Evolutionary conservation across 139 green algal genomes (phyloP), one percentile per base, ranked within the genome.

Genomic region (Micromonas commoda): DNA sequence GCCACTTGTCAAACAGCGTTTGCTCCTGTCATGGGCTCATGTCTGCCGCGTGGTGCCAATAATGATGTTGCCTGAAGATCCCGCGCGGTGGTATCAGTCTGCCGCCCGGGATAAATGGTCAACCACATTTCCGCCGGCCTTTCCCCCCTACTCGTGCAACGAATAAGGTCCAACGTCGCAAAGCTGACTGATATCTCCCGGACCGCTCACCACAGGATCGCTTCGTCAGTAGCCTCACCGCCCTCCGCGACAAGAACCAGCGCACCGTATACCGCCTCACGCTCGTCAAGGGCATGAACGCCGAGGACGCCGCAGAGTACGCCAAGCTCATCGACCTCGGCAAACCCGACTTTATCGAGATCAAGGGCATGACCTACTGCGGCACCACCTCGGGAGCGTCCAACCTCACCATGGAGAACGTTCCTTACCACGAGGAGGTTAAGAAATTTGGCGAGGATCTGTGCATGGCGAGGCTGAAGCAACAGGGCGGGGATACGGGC

Each of bases 291-390:
- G 90, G 87, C 34, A 93, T 84, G 85, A 95, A 94, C 84, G 90
- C 90, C 85, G 79, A 80, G 13, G 90, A 95, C 70, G 79, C 92
- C 53, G 54, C 53, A 33, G 67, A 83, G 57, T 95, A 95, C 71
- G 88, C 85, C 0, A 57, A 75, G 13, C 77, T 92, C 57, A 21
- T 92, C 54, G 67, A 88, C 24, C 82, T 92, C 35, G 90, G 89
- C 1, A 52, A 82, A 19, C 91, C 91, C 13, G 91, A 96, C 81
- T 93, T 96, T 80, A 92, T 96, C 19, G 91, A 96, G 76, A 91
- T 95, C 73, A 92, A 88, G 78, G 91, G 91, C 21, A 89, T 94
- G 32, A 96, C 91, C 19, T 96, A 91, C 83, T 96, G 91, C 68
- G 91, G 91, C 65, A 77, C 34, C 3, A 71, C 37, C 78, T 82